A percentile compares a stretch with the other conserved stretches of the same genome.
Conservation (phyloP, 805 yeast genomes). For the Diddensiella transvaalensis region DNA sequence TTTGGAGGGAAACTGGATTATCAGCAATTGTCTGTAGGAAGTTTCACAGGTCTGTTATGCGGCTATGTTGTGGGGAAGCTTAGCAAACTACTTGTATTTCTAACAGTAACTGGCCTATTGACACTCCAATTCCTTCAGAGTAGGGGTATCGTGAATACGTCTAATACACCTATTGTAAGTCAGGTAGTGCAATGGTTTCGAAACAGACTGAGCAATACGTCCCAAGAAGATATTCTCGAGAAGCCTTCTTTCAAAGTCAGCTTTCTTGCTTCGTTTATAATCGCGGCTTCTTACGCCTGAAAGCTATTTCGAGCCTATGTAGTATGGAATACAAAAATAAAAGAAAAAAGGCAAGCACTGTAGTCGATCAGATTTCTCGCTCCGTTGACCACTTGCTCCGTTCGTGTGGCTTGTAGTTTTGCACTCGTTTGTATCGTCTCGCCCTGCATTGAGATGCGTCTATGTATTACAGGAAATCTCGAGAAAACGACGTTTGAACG, state of each 20-base stretch:
- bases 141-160: conserved; percentile 41
- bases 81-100: conserved; percentile 48
- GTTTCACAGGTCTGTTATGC: conserved; percentile 54
- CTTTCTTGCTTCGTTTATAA: conserved; percentile 41
- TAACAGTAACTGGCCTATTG: conserved; percentile 45
- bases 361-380: too few relatives aligned
- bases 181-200: conserved; percentile 13
- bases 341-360: too few relatives aligned
- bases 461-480: too few relatives aligned
- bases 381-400: too few relatives aligned
- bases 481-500: too few relatives aligned
- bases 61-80: conserved; percentile 63
- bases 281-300: conserved; percentile 34
- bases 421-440: too few relatives aligned
- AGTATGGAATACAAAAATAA: too few relatives aligned
- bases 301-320: too few relatives aligned
- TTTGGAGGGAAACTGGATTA: conserved; percentile 44
- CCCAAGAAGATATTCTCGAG: conserved; percentile 21
- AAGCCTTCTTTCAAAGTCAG: conserved; percentile 57
- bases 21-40: conserved; percentile 60
- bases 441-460: too few relatives aligned
- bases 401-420: too few relatives aligned
- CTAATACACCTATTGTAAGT: conserved; percentile 20
- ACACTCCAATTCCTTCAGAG: conserved; percentile 52
- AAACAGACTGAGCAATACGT: conserved; percentile 13